phyloP scores from a whole-genome alignment of 2,329 filamentous ascomycete species.

The Microsporum audouinii region DNA sequence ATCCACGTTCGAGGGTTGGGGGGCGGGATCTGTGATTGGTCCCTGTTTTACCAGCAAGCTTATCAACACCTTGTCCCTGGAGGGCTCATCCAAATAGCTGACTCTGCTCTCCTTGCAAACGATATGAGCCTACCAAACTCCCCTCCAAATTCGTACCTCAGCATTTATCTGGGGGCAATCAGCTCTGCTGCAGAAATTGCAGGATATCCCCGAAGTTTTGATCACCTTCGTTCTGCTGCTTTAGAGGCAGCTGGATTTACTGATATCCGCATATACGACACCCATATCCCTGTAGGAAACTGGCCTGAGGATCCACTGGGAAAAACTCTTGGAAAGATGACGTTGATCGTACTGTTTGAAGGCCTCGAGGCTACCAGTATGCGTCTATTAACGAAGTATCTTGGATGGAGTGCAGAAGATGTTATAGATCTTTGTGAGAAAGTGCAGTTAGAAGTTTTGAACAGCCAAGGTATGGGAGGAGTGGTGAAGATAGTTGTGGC shows the following conservation, averaged over 20 bases:
- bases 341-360: constrained; percentile 30
- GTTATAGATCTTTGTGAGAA: constrained; percentile 29
- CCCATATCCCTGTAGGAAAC: constrained; percentile 28
- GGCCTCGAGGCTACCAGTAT: constrained; percentile 30
- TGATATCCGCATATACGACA: constrained; percentile 30
- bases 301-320: constrained; percentile 27
- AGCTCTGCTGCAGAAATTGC: constrained; percentile 30
- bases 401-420: constrained; percentile 25
- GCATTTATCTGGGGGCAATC: constrained; percentile 26
- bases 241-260: constrained; percentile 37
- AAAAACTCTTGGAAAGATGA: constrained; percentile 33
- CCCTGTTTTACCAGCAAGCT: constrained; percentile 35
- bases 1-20: constrained; percentile 40
- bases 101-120: constrained; percentile 26
- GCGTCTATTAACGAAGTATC: constrained; percentile 25
- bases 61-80: constrained; percentile 36
- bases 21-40: constrained; percentile 39
- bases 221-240: constrained; percentile 32
- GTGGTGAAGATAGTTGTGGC: constrained; percentile 22
- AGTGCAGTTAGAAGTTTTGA: constrained; percentile 28
- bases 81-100: constrained; percentile 38
- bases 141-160: constrained; percentile 23
- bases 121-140: constrained; percentile 17
- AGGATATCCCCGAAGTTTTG: constrained; percentile 32
- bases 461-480: constrained; percentile 19